Evolutionary conservation across 2,329 filamentous ascomycete species (phyloP), one percentile per base, ranked within the genome.

Genomic region (Amauroascus niger): DNA sequence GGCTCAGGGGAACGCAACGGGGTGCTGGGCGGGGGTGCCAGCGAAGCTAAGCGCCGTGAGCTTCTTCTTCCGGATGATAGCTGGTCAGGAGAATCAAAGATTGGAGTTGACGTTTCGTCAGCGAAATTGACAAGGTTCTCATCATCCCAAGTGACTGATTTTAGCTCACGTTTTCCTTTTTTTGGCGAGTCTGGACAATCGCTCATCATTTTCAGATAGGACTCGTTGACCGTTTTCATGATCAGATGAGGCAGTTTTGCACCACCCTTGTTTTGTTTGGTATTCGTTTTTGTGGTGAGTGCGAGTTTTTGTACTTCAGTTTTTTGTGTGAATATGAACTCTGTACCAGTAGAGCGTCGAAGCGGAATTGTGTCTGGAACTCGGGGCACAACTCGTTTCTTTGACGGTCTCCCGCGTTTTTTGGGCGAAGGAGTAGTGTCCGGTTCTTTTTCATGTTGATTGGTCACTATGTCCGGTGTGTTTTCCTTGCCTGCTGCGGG

Each of bases 271-370:
- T 75, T 75, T 28, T 64, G 60, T 49, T 66, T 65, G 9, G 72
- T 75, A 55, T 75, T 74, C 22, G 67, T 65, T 50, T 70, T 66
- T 5, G 72, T 74, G 11, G 63, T 53, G 39, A 74, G 61, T 0
- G 72, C 69, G 26, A 73, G 55, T 39, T 73, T 66, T 57, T 73
- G 71, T 5, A 64, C 63, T 47, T 74, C 71, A 1, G 71, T 69
- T 9, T 65, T 64, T 46, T 72, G 65, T 24, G 67, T 61, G 52
- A 74, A 73, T 26, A 74, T 62, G 49, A 75, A 74, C 49, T 75
- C 72, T 5, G 65, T 73, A 4, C 72, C 72, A 47, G 69, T 73
- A 2, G 71, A 65, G 11, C 72, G 69, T 48, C 72, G 71, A 18
- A 74, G 65, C 3, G 71, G 64, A 47, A 74, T 69, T 6, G 65